phyloP scores from a whole-genome alignment of 139 green algal genomes.

The Yamagishiella unicocca region DNA sequence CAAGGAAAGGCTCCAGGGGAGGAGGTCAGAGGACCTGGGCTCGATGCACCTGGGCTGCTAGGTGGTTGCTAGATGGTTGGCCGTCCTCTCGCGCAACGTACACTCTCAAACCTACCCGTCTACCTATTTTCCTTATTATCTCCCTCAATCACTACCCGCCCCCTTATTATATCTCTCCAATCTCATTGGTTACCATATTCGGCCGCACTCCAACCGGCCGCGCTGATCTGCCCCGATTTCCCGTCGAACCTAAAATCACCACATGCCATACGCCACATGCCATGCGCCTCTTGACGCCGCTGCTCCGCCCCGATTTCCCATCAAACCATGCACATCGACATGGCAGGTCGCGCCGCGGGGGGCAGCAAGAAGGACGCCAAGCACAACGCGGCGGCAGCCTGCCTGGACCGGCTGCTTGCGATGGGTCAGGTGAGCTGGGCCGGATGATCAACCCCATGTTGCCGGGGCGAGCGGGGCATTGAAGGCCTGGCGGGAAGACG shows the following conservation, averaged over 20 bases:
- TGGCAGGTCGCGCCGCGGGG: background rate
- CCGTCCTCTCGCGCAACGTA: too few species aligned
- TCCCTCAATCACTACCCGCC: too few species aligned
- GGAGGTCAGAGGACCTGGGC: too few species aligned
- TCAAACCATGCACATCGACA: background rate
- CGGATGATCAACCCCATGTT: too few species aligned
- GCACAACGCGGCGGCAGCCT: slow-evolving; percentile 18
- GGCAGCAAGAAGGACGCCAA: slow-evolving; percentile 23
- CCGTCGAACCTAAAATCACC: background rate
- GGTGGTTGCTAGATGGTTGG: too few species aligned
- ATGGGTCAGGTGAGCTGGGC: background rate
- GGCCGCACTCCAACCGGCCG: background rate
- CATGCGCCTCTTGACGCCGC: background rate
- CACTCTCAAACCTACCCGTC: too few species aligned
- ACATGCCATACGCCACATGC: background rate
- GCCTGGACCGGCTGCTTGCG: slow-evolving; percentile 10
- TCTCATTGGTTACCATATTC: background rate
- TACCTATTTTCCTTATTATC: too few species aligned
- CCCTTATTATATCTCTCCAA: too few species aligned
- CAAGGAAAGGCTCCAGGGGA: too few species aligned
- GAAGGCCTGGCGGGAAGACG: too few species aligned
- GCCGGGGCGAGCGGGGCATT: too few species aligned
- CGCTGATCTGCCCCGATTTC: background rate
- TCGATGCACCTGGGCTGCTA: too few species aligned
- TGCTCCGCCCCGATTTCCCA: background rate